Conservation (phyloP, 2,329 filamentous ascomycete species). For the Cercospora sesami region DNA sequence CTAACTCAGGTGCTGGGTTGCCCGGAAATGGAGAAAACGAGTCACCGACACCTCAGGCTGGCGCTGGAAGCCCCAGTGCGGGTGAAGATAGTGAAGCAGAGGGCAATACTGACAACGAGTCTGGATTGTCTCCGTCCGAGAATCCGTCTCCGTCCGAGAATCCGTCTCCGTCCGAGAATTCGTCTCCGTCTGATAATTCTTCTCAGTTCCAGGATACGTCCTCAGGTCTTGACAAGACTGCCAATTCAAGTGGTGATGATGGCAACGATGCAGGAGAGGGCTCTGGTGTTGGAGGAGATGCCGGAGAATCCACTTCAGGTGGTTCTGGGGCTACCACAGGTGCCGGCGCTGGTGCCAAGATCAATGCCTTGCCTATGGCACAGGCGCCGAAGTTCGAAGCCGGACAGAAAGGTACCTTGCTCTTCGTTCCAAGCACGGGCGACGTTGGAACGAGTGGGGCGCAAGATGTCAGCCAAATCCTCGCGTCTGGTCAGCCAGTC, state of each 20-base stretch:
- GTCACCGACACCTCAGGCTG: neutral
- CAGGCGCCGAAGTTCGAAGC: conserved; percentile 2
- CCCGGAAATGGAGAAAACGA: neutral
- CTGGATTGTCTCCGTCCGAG: neutral
- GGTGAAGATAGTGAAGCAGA: neutral
- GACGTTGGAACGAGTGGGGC: neutral
- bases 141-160: neutral
- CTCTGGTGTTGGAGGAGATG: neutral
- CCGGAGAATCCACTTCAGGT: neutral
- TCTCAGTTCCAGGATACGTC: neutral
- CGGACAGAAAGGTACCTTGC: conserved; percentile 5
- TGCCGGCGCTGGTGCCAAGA: neutral
- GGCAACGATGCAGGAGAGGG: neutral
- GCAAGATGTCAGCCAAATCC: neutral
- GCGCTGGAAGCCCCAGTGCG: neutral
- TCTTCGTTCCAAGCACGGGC: neutral
- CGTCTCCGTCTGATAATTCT: neutral
- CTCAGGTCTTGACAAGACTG: neutral
- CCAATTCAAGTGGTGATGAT: neutral
- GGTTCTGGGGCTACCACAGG: neutral
- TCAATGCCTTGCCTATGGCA: conserved; percentile 2
- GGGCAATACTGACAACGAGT: neutral
- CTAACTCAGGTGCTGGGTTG: neutral
- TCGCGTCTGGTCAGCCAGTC: conserved; percentile 1
- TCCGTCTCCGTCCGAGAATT: neutral